Conservation (phyloP, 495 filamentous ascomycete genomes). For the Trichocladium antarcticum region DNA sequence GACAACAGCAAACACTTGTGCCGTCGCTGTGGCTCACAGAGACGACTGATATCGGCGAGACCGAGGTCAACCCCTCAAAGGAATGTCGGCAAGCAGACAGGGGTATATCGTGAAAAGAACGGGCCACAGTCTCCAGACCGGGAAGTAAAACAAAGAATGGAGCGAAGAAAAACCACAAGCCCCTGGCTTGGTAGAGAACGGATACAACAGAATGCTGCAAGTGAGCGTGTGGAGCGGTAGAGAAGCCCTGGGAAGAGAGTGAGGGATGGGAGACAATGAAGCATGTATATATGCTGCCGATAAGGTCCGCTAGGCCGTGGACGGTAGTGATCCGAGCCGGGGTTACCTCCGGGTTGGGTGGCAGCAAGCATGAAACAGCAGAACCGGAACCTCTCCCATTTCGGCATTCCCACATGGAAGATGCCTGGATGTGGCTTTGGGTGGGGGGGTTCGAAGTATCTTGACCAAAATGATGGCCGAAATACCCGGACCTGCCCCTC, state of each 20-base stretch:
- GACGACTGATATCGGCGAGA: no score
- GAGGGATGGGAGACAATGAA: not conserved
- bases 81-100: constrained; percentile 1
- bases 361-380: constrained; percentile 4
- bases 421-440: constrained; percentile 1
- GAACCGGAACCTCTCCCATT: not conserved
- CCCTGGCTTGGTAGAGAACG: constrained; percentile 3
- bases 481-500: not conserved
- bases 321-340: not conserved
- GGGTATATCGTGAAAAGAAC: not conserved
- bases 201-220: not conserved
- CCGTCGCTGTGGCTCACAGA: no score
- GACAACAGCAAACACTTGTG: no score
- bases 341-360: not conserved
- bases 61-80: no score
- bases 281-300: not conserved
- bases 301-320: not conserved
- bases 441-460: not conserved
- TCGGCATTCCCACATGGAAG: not conserved
- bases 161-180: not conserved
- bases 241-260: not conserved
- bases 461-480: not conserved
- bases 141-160: not conserved
- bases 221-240: not conserved
- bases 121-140: not conserved